These are phyloP conservation scores for Wickerhamomyces strasburgensis DNA, from an alignment of 805 yeast genomes.

Conservation along the genomic window DNA sequence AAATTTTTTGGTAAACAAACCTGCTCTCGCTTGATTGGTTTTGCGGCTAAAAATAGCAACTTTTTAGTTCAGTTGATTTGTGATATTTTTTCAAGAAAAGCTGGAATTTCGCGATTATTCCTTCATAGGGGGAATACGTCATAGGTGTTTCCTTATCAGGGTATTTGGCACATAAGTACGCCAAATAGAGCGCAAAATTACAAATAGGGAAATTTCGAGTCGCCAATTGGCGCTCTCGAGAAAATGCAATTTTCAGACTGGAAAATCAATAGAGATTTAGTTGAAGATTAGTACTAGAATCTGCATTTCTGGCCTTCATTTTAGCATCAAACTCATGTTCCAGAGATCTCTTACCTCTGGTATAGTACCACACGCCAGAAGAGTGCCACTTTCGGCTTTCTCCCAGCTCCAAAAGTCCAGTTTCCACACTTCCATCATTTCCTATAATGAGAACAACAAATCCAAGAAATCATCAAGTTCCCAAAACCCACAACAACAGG, in stretches of 20 bases:
- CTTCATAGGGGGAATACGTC: not conserved
- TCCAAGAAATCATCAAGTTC: slow-evolving; percentile 6
- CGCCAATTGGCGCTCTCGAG: no score
- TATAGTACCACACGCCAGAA: not conserved
- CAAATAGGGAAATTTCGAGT: not conserved
- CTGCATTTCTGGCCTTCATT: no score
- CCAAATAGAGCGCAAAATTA: not conserved
- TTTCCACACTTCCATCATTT: slow-evolving; percentile 4
- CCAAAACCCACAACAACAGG: slow-evolving; percentile 18
- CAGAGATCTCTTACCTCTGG: not conserved
- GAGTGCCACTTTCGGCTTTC: not conserved
- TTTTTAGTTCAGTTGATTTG: no score
- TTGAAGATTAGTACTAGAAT: no score
- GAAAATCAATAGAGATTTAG: no score
- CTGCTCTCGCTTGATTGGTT: not conserved
- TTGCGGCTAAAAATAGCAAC: not conserved
- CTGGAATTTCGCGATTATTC: not conserved
- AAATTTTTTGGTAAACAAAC: not conserved
- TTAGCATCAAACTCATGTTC: no score
- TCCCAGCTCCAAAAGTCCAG: not conserved
- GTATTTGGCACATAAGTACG: not conserved
- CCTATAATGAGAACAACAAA: slow-evolving; percentile 6
- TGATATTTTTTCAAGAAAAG: no score
- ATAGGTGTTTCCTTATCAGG: not conserved
- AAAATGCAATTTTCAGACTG: no score